These are phyloP conservation scores for Leccinum incarnatum DNA, from an alignment of 768 basidiomycete genomes.

Conservation along the genomic window DNA sequence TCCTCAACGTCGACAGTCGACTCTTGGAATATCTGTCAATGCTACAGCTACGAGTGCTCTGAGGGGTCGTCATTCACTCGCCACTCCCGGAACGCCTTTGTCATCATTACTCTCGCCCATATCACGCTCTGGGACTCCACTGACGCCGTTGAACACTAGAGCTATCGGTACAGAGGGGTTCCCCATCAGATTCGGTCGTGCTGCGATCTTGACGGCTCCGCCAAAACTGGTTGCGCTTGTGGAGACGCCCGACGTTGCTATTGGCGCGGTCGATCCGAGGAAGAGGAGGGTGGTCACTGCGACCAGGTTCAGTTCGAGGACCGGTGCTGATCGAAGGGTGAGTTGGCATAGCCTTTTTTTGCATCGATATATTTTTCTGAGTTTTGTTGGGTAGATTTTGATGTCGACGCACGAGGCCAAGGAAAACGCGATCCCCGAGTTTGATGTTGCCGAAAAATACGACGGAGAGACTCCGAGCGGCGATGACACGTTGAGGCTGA, in stretches of 20 bases:
- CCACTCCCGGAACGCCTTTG: slow-evolving; percentile 39
- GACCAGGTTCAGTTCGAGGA: slow-evolving; percentile 81
- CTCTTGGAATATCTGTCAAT: slow-evolving; percentile 34
- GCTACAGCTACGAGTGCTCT: slow-evolving; percentile 27
- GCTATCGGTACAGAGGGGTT: slow-evolving; percentile 35
- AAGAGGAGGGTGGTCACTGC: slow-evolving; percentile 85
- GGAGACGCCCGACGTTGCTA: slow-evolving; percentile 85
- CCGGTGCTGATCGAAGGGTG: slow-evolving; percentile 80
- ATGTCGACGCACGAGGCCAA: slow-evolving; percentile 79
- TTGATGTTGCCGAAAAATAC: slow-evolving; percentile 24
- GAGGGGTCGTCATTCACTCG: slow-evolving; percentile 45
- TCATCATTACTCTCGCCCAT: slow-evolving; percentile 31
- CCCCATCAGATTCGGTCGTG: slow-evolving; percentile 57
- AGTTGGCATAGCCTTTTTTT: slow-evolving; percentile 26
- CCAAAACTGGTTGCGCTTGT: slow-evolving; percentile 80
- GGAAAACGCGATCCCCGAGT: slow-evolving; percentile 24
- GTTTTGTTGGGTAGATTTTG: slow-evolving; percentile 52
- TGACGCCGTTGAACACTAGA: slow-evolving; percentile 24
- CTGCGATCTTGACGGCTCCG: slow-evolving; percentile 78
- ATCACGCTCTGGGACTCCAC: slow-evolving; percentile 34
- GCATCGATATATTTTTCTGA: background rate
- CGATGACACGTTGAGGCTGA: slow-evolving; percentile 4
- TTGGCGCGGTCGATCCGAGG: slow-evolving; percentile 82
- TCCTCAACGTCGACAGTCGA: slow-evolving; percentile 38
- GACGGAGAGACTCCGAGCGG: slow-evolving; percentile 1